Evolutionary conservation across 2,329 filamentous ascomycete genomes (phyloP), one percentile per base, ranked within the genome.

Genomic region (Epichloe coenophiala): DNA sequence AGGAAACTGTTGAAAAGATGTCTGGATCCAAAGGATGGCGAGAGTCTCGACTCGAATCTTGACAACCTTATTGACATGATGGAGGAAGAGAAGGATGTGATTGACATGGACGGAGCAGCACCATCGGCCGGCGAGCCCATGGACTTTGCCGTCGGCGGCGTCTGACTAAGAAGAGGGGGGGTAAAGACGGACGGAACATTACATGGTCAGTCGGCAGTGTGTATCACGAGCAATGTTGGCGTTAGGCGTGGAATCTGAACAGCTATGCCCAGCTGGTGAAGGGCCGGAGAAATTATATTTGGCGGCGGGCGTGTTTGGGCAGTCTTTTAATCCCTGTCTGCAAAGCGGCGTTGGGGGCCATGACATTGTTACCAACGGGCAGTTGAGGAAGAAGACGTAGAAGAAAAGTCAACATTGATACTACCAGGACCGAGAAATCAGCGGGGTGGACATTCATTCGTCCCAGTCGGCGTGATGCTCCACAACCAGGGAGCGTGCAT

Each of bases 1-100:
- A 76, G 84, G 54, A 76, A 76, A 50, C 72, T 89, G 33, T 77
- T 88, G 35, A 78, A 78, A 53, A 77, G 77, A 53, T 87, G 85
- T 53, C 70, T 89, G 31, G 82, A 83, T 27, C 74, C 81, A 15
- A 74, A 78, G 57, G 83, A 86, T 47, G 74, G 74, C 51, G 81
- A 86, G 56, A 82, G 79, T 55, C 74, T 88, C 37, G 84, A 88
- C 62, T 71, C 73, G 43, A 81, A 80, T 59, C 65, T 82, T 47
- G 76, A 80, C 60, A 77, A 73, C 53, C 66, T 81, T 54, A 79
- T 81, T 58, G 71, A 75, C 45, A 77, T 81, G 71, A 80, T 81
- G 74, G 76, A 81, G 61, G 78, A 81, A 59, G 76, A 81, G 59
- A 68, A 67, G 51, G 74, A 76, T n/a, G 68, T 73, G 40, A 66